Evolutionary conservation across 192 early-diverging fungal genomes (phyloP).

Genomic region (Allomyces macrogynus): DNA sequence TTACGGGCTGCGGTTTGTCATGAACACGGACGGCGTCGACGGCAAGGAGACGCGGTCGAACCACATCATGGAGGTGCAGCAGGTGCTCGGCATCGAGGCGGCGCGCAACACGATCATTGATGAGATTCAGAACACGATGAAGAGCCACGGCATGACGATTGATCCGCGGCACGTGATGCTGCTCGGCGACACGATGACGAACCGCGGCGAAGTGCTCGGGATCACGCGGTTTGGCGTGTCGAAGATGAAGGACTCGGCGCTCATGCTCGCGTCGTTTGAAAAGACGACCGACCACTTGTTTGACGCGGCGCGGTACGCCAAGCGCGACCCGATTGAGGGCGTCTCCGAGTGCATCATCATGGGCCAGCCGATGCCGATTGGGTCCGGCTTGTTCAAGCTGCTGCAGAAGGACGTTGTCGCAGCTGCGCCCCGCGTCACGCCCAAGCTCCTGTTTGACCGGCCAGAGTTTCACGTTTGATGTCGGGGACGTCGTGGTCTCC

Average conservation of each 20-base stretch:
- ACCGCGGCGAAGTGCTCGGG: slow-evolving; percentile 93
- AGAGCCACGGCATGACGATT: slow-evolving; percentile 76
- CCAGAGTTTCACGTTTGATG: neutral
- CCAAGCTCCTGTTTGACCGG: neutral
- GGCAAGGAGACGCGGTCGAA: slow-evolving; percentile 63
- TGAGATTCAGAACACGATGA: slow-evolving; percentile 74
- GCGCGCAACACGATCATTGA: slow-evolving; percentile 72
- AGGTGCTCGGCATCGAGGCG: slow-evolving; percentile 90
- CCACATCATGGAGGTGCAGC: slow-evolving; percentile 77
- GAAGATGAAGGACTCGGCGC: slow-evolving; percentile 97
- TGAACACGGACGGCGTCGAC: slow-evolving; percentile 85
- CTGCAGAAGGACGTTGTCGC: slow-evolving; percentile 24
- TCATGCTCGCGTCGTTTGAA: slow-evolving; percentile 99
- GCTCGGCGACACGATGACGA: slow-evolving; percentile 93
- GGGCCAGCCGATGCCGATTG: slow-evolving; percentile 89
- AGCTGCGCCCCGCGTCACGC: neutral
- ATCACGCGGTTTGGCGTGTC: slow-evolving; percentile 97
- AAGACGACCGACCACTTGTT: slow-evolving; percentile 99
- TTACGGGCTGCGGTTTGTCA: slow-evolving; percentile 75
- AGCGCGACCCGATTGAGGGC: slow-evolving; percentile 80
- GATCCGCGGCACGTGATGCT: slow-evolving; percentile 92
- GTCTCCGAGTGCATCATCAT: slow-evolving; percentile 89
- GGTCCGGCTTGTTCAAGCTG: slow-evolving; percentile 91
- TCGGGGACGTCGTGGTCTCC: too few relatives aligned
- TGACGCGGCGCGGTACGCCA: slow-evolving; percentile 88